Evolutionary conservation across 148 eudicot species (phyloP).

Genomic region (Agrostemma githago): DNA sequence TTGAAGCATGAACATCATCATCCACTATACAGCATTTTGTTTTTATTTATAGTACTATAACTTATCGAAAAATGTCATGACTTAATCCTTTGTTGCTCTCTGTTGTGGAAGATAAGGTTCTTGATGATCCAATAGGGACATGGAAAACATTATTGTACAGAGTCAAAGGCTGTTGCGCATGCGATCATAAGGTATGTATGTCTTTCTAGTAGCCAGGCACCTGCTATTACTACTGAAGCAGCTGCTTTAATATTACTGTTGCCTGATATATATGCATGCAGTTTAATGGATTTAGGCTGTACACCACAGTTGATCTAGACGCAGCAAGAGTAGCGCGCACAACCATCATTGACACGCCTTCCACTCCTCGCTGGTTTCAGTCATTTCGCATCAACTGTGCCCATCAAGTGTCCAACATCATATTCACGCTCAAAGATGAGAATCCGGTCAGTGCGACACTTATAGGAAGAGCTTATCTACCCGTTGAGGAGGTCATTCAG

Average conservation of each 20-base stretch:
- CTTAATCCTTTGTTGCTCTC: not conserved
- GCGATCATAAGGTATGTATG: slow-evolving; percentile 45
- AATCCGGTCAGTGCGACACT: slow-evolving; percentile 66
- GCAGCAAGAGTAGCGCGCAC: slow-evolving; percentile 64
- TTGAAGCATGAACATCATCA: not conserved
- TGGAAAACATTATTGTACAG: slow-evolving; percentile 37
- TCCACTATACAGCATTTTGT: not conserved
- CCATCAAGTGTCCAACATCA: slow-evolving; percentile 45
- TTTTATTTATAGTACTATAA: not conserved
- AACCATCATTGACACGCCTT: slow-evolving; percentile 31
- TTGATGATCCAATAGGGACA: slow-evolving; percentile 30
- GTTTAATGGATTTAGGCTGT: slow-evolving; percentile 43
- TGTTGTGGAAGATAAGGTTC: slow-evolving; percentile 17
- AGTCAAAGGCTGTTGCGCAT: slow-evolving; percentile 37
- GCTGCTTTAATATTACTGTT: too few species aligned
- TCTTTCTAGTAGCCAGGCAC: not conserved
- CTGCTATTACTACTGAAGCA: too few species aligned
- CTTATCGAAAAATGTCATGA: too few species aligned
- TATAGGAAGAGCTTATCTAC: slow-evolving; percentile 68
- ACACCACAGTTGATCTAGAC: slow-evolving; percentile 70
- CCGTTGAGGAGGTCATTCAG: slow-evolving; percentile 46
- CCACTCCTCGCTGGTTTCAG: slow-evolving; percentile 57
- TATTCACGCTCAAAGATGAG: slow-evolving; percentile 62
- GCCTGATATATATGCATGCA: too few species aligned
- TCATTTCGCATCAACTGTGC: slow-evolving; percentile 58